Evolutionary conservation across 2,329 filamentous ascomycete genomes (phyloP).

Genomic region (Botrytis cinerea): DNA sequence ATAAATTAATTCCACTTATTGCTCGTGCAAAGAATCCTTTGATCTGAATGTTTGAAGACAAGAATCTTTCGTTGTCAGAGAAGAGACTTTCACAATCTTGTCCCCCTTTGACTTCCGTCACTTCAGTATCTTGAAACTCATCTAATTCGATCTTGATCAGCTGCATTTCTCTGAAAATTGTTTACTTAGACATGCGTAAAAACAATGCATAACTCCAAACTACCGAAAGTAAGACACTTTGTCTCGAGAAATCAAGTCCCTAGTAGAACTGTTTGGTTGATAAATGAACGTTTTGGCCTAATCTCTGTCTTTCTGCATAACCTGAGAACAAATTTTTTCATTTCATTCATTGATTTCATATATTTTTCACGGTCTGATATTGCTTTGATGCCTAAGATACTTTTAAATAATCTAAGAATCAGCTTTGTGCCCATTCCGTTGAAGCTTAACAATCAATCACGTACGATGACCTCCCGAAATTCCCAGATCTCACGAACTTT

Average conservation of each 20-base stretch:
- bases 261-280: background rate
- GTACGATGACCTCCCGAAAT: fast-evolving
- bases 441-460: background rate
- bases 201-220: no score
- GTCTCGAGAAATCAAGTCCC: no score
- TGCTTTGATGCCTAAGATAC: no score
- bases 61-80: background rate
- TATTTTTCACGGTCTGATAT: background rate
- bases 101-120: no score
- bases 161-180: no score
- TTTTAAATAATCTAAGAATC: background rate
- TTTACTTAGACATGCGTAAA: no score
- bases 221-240: no score
- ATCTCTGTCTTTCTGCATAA: background rate
- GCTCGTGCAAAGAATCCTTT: background rate
- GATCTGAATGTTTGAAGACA: no score
- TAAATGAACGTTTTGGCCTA: background rate
- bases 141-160: no score
- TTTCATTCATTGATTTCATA: background rate
- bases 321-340: background rate
- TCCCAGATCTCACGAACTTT: background rate
- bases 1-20: background rate
- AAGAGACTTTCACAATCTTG: no score
- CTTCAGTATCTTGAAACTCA: no score
- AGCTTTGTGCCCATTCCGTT: background rate